Evolutionary conservation across 345 rosid genomes (phyloP).

Genomic region (Arabis hirsuta): DNA sequence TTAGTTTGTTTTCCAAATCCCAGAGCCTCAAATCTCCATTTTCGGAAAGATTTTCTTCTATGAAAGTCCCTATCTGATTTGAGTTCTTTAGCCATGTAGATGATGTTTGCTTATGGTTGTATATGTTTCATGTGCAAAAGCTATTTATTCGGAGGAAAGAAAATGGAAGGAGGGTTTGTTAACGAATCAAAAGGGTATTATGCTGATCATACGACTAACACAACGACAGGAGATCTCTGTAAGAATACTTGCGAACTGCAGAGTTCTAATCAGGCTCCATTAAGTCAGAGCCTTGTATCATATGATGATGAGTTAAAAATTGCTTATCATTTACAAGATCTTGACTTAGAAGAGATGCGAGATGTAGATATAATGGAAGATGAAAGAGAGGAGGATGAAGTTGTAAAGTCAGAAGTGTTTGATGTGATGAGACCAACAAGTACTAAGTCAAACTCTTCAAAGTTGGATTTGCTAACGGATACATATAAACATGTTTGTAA

Average conservation of each 20-base stretch:
- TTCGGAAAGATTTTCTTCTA: neutral
- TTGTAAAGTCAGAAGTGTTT: constrained; percentile 51
- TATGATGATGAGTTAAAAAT: constrained; percentile 90
- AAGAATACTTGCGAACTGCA: constrained; percentile 87
- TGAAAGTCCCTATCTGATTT: neutral
- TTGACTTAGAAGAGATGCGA: constrained; percentile 67
- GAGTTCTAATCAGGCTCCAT: constrained; percentile 83
- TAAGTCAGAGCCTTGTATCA: constrained; percentile 76
- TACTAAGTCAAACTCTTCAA: constrained; percentile 47
- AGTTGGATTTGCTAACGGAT: constrained; percentile 39
- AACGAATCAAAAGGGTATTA: constrained; percentile 9
- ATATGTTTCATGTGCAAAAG: constrained; percentile 7
- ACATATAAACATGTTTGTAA: constrained; percentile 50
- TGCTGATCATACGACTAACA: constrained; percentile 43
- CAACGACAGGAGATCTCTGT: constrained; percentile 78
- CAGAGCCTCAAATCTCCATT: neutral
- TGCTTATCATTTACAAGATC: constrained; percentile 78
- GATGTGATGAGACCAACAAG: constrained; percentile 50
- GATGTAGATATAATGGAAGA: constrained; percentile 60
- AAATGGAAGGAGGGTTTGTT: constrained; percentile 24
- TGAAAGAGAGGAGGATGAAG: constrained; percentile 46
- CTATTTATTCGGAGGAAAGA: neutral
- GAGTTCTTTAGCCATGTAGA: constrained; percentile 23
- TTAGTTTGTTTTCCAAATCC: neutral
- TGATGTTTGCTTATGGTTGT: constrained; percentile 17